Conservation (phyloP, 2,329 filamentous ascomycete species). For the Venturia nashicola region DNA sequence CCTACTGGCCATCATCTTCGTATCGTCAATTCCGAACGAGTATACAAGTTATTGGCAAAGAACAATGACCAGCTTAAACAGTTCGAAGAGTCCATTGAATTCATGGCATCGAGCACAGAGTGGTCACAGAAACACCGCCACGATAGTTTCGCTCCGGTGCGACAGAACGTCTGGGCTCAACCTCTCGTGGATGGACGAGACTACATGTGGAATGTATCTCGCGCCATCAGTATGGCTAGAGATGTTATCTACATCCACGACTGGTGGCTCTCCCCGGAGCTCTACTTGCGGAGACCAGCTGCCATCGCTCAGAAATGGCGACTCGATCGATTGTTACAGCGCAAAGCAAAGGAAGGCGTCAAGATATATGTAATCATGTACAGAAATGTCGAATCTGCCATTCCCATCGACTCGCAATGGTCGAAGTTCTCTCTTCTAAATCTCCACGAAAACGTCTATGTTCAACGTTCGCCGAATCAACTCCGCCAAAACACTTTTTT, state of each 20-base stretch:
- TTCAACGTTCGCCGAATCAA: constrained; percentile 92
- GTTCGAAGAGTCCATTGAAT: constrained; percentile 83
- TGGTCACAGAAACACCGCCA: constrained; percentile 83
- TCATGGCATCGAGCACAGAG: constrained; percentile 70
- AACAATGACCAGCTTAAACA: constrained; percentile 83
- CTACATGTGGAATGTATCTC: constrained; percentile 98
- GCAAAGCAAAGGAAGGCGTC: constrained; percentile 86
- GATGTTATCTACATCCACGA: constrained; percentile 99
- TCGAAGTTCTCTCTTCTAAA: constrained; percentile 95
- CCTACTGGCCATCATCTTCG: constrained; percentile 74
- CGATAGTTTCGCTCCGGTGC: constrained; percentile 83
- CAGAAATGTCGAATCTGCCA: constrained; percentile 90
- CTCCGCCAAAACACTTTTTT: constrained; percentile 99
- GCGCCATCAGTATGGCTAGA: constrained; percentile 90
- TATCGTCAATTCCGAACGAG: constrained; percentile 83
- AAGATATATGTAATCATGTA: constrained; percentile 98
- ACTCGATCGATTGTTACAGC: constrained; percentile 81
- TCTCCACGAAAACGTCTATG: constrained; percentile 80
- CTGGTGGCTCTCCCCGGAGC: constrained; percentile 95
- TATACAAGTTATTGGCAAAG: constrained; percentile 78
- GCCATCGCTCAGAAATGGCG: constrained; percentile 98
- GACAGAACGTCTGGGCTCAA: constrained; percentile 76
- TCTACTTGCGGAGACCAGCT: constrained; percentile 87
- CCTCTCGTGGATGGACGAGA: constrained; percentile 96
- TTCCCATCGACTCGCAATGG: constrained; percentile 96